Conservation (phyloP, 2,329 filamentous ascomycete genomes). For the Penicillium capsulatum region DNA sequence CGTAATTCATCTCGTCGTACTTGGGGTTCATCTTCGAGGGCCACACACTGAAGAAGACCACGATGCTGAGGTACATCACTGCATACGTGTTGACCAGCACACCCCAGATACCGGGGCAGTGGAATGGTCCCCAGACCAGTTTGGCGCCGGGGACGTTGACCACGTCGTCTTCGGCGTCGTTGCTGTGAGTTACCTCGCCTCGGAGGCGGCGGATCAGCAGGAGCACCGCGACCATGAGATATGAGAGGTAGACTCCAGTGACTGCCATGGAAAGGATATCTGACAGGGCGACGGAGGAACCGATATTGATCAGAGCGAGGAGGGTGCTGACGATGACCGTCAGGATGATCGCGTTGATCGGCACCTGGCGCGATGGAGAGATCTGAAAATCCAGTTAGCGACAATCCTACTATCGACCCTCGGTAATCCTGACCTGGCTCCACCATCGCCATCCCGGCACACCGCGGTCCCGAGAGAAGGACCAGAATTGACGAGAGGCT, state of each 20-base stretch:
- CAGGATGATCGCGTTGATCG: slow-evolving; percentile 23
- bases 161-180: slow-evolving; percentile 15
- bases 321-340: slow-evolving; percentile 27
- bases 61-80: slow-evolving; percentile 44
- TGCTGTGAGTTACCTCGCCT: slow-evolving; percentile 17
- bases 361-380: slow-evolving; percentile 24
- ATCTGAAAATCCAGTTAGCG: slow-evolving; percentile 17
- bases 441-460: slow-evolving; percentile 27
- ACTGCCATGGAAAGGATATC: slow-evolving; percentile 34
- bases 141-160: slow-evolving; percentile 27
- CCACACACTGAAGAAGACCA: slow-evolving; percentile 50
- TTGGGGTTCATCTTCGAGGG: slow-evolving; percentile 38
- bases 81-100: slow-evolving; percentile 44
- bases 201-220: slow-evolving; percentile 28
- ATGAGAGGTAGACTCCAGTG: slow-evolving; percentile 30
- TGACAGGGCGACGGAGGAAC: slow-evolving; percentile 31
- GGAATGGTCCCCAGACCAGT: slow-evolving; percentile 31
- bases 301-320: slow-evolving; percentile 34
- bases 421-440: slow-evolving; percentile 28
- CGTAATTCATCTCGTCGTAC: slow-evolving; percentile 47
- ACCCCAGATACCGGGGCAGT: slow-evolving; percentile 34
- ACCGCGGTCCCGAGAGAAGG: slow-evolving; percentile 26
- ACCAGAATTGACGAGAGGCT: slow-evolving; percentile 41
- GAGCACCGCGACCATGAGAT: slow-evolving; percentile 25
- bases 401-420: no score